These are phyloP conservation scores for Clavispora carvajalis DNA, from an alignment of 805 yeast species.

Conservation along the genomic window DNA sequence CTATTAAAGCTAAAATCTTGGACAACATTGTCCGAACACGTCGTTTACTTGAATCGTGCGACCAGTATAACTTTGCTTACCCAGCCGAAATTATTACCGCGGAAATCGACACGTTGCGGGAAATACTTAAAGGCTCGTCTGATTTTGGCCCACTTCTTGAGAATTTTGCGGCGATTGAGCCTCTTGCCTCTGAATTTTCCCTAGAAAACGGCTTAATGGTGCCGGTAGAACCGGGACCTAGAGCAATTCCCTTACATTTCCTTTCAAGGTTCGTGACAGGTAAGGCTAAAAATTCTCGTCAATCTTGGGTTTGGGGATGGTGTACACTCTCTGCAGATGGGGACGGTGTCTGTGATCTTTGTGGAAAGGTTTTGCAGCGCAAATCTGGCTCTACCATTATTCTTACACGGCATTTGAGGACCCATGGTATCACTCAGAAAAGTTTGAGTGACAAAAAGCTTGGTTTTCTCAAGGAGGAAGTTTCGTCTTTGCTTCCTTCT, in stretches of 20 bases:
- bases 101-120: background rate
- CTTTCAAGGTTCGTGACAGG: background rate
- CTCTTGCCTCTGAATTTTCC: background rate
- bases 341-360: background rate
- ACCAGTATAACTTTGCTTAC: constrained; percentile 19
- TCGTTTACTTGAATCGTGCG: constrained; percentile 17
- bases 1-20: constrained; percentile 8
- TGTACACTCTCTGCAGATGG: background rate
- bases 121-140: background rate
- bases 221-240: background rate
- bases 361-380: background rate
- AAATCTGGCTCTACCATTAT: constrained; percentile 1
- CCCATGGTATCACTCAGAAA: constrained; percentile 3
- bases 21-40: constrained; percentile 4
- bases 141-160: background rate
- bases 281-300: background rate
- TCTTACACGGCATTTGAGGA: constrained; percentile 3
- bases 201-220: background rate
- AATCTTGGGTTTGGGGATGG: constrained; percentile 2
- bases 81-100: constrained; percentile 15
- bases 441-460: background rate
- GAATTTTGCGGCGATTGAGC: background rate
- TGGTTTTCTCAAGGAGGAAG: background rate
- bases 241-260: background rate
- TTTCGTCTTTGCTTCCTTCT: background rate